Evolutionary conservation across 768 basidiomycete genomes (phyloP), one percentile per base, ranked within the genome.

Genomic region (Mycena galericulata): DNA sequence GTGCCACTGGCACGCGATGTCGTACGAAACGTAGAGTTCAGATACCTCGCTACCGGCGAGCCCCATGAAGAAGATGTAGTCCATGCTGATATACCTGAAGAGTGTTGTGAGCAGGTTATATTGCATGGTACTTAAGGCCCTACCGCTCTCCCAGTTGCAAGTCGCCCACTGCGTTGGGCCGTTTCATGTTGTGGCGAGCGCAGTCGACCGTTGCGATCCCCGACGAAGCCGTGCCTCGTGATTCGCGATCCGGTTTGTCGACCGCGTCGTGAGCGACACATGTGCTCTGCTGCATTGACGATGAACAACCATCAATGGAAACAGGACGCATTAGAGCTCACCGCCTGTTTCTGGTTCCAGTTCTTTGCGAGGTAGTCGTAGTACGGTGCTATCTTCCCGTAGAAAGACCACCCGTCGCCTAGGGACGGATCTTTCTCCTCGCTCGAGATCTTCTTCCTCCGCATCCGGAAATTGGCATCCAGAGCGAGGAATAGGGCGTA

Each of bases 381-480:
- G 66, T 64, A 68, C 1, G 24, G 32, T 8, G 34, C 47, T 14
- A 59, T 56, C 18, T 32, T 9, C 14, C 68, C 62, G 32, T 47
- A 72, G 40, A 70, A 74, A 22, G 67, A 54, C 56, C 59, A 67
- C 6, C 73, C 70, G 22, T 38, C 38, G 10, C 74, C 60, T 1
- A 75, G 58, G 20, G 63, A 62, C 2, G 74, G 74, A 27, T 74
- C 70, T 2, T 56, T 36, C 40, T 20, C 73, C 18, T 68, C 63
- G 27, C 30, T 68, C 6, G 63, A 72, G n/a, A n/a, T n/a, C n/a
- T n/a, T n/a, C n/a, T n/a, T n/a, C n/a, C n/a, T n/a, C n/a, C n/a
- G n/a, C n/a, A 77, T 45, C 17, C 69, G 54, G 50, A 79, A 76
- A 24, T 77, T 77, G 3, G 75, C 74, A 56, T 77, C 75, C 41